Base-by-base conservation (phyloP, 2,329 filamentous ascomycete species). In the Blastomyces gilchristii region DNA sequence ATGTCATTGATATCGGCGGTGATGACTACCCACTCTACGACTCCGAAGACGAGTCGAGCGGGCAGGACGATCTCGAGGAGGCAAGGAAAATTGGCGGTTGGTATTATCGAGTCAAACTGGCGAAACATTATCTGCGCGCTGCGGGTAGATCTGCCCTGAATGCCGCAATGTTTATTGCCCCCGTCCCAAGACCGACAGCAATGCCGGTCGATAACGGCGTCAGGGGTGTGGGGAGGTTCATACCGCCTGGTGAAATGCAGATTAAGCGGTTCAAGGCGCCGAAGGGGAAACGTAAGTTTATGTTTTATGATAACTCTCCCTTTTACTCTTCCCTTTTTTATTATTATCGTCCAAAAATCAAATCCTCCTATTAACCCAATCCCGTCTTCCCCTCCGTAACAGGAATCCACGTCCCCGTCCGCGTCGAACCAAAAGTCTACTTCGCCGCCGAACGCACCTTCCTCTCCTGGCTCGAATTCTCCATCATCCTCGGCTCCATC, bases 361-460 rank as follows among this genome's bases (percentile, higher is more conserved):
- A 37, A 37, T 37, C 45, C 45, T 4, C 54, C 37, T 60, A 14
- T 49, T 16, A 5, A 53, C 87, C 89, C 97, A 82, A 31, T 31
- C 2, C 28, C 28, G 28, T 31, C 28, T 31, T 31, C 28, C 28
- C 28, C 28, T 31, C 66, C 79, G 75, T 39, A 83, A 74, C 81
- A 84, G 90, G 90, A 75, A 97, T 99, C 64, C 93, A 97, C 71
- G 94, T 99, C 31, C 93, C 93, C 16, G 88, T 97, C 62, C 87
- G 94, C 58, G 92, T 99, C 43, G 94, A 99, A 76, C 94, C 94
- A 43, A 99, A 99, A 78, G 94, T 99, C 60, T 96, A 91, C 76
- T 96, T 99, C 73, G 94, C 94, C 28, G 92, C 91, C 0, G 94
- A 99, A 77, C 85, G 94, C 67, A 99, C 94, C 0, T 99, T 97